Evolutionary conservation across 139 green algal genomes (phyloP), one percentile per base, ranked within the genome.

Genomic region (Closterium sp.): DNA sequence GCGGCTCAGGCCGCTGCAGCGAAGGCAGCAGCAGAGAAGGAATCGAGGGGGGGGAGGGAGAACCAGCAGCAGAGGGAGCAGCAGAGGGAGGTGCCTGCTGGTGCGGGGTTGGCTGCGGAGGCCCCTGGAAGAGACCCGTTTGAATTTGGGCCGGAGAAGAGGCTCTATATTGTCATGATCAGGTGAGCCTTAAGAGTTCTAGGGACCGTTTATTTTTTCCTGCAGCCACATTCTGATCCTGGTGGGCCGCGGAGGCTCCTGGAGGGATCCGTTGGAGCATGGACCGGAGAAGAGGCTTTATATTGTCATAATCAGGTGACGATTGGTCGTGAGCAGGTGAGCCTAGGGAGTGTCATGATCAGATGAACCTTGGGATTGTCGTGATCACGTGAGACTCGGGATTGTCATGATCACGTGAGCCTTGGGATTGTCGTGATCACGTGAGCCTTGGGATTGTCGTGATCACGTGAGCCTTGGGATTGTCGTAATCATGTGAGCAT

Each of bases 281-380:
- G 38, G 5, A 9, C 3, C 21, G 8, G 91, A 94, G 81, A 89
- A 32, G 34, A 55, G 35, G 0, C 16, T 94, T 2, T 93, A 94
- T 55, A 92, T 94, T 90, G 92, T 94, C 33, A 91, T 94, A 89
- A 94, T 93, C 34, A 94, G 92, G 89, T n/a, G n/a, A n/a, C n/a
- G n/a, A n/a, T n/a, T n/a, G n/a, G n/a, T n/a, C n/a, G n/a, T n/a
- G n/a, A n/a, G n/a, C n/a, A n/a, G n/a, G n/a, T n/a, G n/a, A n/a
- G n/a, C 5, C 43, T 69, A 25, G 43, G 43, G 9, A 69, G 21
- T 69, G 43, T 69, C 43, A 2, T 69, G 8, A 69, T 69, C 3
- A n/a, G n/a, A n/a, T n/a, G n/a, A n/a, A n/a, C n/a, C n/a, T n/a
- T n/a, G n/a, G n/a, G n/a, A n/a, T n/a, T n/a, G n/a, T n/a, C n/a